These are phyloP conservation scores for Tylopilus sp. DNA, from an alignment of 768 basidiomycete genomes.

Conservation along the genomic window DNA sequence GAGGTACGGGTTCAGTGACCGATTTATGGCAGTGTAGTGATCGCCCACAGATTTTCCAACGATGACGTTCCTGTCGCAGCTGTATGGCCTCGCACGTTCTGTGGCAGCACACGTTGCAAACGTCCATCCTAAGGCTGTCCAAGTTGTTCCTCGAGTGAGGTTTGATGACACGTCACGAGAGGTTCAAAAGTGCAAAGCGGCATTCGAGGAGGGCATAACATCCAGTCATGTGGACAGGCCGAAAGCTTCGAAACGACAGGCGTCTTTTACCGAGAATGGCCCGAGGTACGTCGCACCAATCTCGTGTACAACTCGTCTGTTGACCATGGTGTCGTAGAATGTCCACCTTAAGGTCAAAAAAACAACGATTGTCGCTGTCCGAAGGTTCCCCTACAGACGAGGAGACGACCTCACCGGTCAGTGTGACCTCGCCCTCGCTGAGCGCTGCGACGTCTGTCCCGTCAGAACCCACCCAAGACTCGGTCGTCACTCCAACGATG, in stretches of 20 bases:
- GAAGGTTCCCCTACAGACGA: constrained; percentile 32
- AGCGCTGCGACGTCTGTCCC: constrained; percentile 43
- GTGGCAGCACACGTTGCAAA: constrained; percentile 23
- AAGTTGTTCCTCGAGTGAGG: constrained; percentile 15
- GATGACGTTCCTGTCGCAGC: constrained; percentile 46
- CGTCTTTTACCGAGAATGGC: constrained; percentile 40
- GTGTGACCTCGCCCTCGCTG: constrained; percentile 40
- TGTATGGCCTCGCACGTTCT: constrained; percentile 40
- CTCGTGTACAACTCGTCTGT: background rate
- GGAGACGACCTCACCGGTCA: constrained; percentile 20
- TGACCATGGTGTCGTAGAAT: constrained; percentile 15
- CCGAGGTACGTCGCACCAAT: constrained; percentile 34
- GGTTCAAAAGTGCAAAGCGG: constrained; percentile 31
- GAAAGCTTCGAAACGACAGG: constrained; percentile 46
- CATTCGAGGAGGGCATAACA: constrained; percentile 37
- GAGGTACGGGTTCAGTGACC: constrained; percentile 16
- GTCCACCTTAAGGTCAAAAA: constrained; percentile 35
- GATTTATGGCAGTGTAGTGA: background rate
- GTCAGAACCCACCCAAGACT: constrained; percentile 29
- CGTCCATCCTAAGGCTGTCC: constrained; percentile 3
- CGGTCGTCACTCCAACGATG: constrained; percentile 61
- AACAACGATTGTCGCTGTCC: constrained; percentile 40
- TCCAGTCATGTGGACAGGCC: constrained; percentile 38
- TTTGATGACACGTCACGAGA: constrained; percentile 30
- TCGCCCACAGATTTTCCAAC: constrained; percentile 31